Evolutionary conservation across 148 eudicot genomes (phyloP).

Genomic region (Heliamphora exappendiculata): DNA sequence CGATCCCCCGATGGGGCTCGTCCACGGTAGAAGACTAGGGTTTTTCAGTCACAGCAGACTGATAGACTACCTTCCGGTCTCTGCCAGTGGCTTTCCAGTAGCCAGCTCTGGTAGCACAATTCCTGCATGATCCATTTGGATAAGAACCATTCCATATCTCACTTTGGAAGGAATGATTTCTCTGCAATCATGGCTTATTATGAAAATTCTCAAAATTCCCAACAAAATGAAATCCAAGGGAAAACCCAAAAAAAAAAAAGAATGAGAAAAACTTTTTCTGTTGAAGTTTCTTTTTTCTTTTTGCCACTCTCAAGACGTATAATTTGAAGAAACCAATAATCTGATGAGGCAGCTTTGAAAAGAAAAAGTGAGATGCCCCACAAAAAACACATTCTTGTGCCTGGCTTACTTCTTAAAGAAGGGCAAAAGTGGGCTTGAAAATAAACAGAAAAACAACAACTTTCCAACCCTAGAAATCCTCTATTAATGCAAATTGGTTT

Average conservation of each 20-base stretch:
- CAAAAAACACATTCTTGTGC: constrained; percentile 5
- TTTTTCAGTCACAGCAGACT: constrained; percentile 55
- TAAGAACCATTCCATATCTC: constrained; percentile 94
- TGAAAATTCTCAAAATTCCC: constrained; percentile 12
- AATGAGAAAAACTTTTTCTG: constrained; percentile 11
- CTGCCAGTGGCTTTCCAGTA: constrained; percentile 97
- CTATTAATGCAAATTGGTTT: not conserved
- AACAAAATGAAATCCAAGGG: constrained; percentile 2
- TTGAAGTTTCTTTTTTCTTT: constrained; percentile 1
- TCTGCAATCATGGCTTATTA: constrained; percentile 35
- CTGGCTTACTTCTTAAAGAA: constrained; percentile 9
- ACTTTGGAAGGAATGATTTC: constrained; percentile 74
- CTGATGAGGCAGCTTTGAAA: constrained; percentile 23
- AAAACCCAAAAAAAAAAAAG: too few species aligned
- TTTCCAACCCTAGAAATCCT: constrained; percentile 5
- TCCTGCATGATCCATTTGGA: constrained; percentile 76
- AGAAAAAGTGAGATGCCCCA: constrained; percentile 29
- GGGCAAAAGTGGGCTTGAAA: constrained; percentile 6
- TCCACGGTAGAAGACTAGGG: constrained; percentile 80
- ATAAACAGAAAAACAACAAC: not conserved
- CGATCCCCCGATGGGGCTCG: constrained; percentile 82
- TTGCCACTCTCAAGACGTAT: not conserved
- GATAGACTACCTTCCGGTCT: constrained; percentile 68
- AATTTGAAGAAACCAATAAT: constrained; percentile 15
- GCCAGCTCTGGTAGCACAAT: constrained; percentile 82